phyloP scores from a whole-genome alignment of 768 basidiomycete species.

The Mycena galopus region DNA sequence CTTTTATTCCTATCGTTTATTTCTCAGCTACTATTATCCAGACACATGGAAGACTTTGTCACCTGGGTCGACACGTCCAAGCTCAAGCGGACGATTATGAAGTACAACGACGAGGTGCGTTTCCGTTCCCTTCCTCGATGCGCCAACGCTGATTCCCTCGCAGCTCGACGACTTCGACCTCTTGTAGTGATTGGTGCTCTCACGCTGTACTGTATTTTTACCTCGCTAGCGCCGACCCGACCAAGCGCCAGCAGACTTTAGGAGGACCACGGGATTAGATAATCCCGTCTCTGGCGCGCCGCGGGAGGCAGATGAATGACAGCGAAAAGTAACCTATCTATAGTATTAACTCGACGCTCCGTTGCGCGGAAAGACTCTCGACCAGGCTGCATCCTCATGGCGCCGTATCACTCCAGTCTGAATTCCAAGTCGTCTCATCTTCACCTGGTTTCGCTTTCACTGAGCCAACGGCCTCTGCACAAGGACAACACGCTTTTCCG shows the following conservation, averaged over 20 bases:
- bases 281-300: neutral
- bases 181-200: conserved; percentile 55
- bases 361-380: too few relatives aligned
- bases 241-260: neutral
- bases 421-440: too few relatives aligned
- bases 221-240: neutral
- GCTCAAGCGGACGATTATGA: conserved; percentile 94
- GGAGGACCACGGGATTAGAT: neutral
- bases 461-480: conserved; percentile 99
- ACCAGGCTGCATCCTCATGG: too few relatives aligned
- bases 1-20: neutral
- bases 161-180: conserved; percentile 97
- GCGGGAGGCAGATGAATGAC: neutral
- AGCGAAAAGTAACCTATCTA: neutral
- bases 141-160: conserved; percentile 32
- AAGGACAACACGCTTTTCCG: conserved; percentile 99
- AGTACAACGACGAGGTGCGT: conserved; percentile 93
- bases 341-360: neutral
- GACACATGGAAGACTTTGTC: conserved; percentile 99
- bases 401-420: too few relatives aligned
- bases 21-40: conserved; percentile 43
- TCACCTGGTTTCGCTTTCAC: too few relatives aligned
- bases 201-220: neutral
- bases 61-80: conserved; percentile 99
- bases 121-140: neutral